These are phyloP conservation scores for Scedosporium apiospermum DNA, from an alignment of 2,329 filamentous ascomycete species.

Conservation along the genomic window DNA sequence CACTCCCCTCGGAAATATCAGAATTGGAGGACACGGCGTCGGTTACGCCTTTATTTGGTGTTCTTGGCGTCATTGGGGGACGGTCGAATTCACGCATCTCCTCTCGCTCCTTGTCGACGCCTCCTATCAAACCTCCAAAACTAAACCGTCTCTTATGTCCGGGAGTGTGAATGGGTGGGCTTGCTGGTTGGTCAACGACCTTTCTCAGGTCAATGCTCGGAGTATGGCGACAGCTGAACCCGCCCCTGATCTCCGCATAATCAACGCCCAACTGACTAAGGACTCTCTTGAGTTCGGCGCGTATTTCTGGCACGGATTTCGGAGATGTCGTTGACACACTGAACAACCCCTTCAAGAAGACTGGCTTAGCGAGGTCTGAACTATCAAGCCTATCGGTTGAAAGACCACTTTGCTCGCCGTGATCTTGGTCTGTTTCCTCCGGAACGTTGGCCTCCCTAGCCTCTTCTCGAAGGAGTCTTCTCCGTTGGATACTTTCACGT, in stretches of 20 bases:
- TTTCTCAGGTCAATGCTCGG: slow-evolving; percentile 84
- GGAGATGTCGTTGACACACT: slow-evolving; percentile 95
- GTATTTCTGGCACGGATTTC: slow-evolving; percentile 78
- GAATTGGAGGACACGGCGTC: slow-evolving; percentile 77
- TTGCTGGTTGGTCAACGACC: slow-evolving; percentile 54
- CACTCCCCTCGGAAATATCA: slow-evolving; percentile 74
- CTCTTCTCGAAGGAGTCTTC: slow-evolving; percentile 65
- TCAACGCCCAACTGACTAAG: slow-evolving; percentile 82
- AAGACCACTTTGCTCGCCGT: slow-evolving; percentile 50
- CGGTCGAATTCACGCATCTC: slow-evolving; percentile 53
- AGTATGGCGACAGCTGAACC: slow-evolving; percentile 79
- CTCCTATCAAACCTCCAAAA: slow-evolving; percentile 58
- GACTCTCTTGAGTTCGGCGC: slow-evolving; percentile 83
- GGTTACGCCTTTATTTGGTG: slow-evolving; percentile 34
- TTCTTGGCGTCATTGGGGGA: slow-evolving; percentile 30
- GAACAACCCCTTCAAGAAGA: slow-evolving; percentile 92
- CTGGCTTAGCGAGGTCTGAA: slow-evolving; percentile 80
- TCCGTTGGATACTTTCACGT: slow-evolving; percentile 83
- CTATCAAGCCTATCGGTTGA: slow-evolving; percentile 51
- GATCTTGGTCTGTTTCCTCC: slow-evolving; percentile 82
- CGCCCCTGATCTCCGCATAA: slow-evolving; percentile 84
- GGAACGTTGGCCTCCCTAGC: slow-evolving; percentile 68
- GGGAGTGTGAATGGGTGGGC: slow-evolving; percentile 41
- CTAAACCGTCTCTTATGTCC: slow-evolving; percentile 72
- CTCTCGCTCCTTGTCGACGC: slow-evolving; percentile 57